Percentiles rank a stretch among this genome's conserved stretches.
Evolutionary conservation across 2,329 filamentous ascomycete species (phyloP).

Genomic region (Trichoderma atrobrunneum): DNA sequence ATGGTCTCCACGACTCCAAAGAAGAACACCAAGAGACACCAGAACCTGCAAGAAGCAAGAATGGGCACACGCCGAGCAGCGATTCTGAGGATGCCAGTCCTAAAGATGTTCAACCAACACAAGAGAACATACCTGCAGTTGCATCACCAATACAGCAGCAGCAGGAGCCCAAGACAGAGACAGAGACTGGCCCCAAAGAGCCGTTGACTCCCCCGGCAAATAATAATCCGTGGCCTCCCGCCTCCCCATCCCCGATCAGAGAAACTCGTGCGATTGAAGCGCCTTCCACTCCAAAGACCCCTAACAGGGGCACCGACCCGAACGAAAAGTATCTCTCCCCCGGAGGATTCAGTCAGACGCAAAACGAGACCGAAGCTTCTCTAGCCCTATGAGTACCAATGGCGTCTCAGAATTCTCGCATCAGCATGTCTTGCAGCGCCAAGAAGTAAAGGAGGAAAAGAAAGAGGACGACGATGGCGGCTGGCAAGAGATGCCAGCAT

Average conservation of each 20-base stretch:
- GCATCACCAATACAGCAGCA: background rate
- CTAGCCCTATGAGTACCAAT: constrained; percentile 32
- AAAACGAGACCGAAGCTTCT: constrained; percentile 41
- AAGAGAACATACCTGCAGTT: constrained; percentile 23
- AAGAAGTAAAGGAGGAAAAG: constrained; percentile 51
- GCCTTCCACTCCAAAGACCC: background rate
- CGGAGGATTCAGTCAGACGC: constrained; percentile 19
- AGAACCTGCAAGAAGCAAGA: background rate
- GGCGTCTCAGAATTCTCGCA: constrained; percentile 62
- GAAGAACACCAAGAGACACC: constrained; percentile 16
- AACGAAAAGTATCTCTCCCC: background rate
- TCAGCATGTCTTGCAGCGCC: constrained; percentile 33
- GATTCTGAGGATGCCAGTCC: constrained; percentile 41
- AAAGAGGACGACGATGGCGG: constrained; percentile 59
- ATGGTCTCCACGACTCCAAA: background rate
- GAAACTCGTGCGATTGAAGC: background rate
- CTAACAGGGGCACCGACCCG: background rate
- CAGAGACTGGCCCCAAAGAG: constrained; percentile 11
- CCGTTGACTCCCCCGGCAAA: constrained; percentile 19
- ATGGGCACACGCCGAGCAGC: constrained; percentile 24
- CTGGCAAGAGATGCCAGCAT: constrained; percentile 94
- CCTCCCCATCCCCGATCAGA: background rate
- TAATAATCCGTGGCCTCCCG: background rate
- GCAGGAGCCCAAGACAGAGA: background rate
- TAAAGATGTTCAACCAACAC: constrained; percentile 30